A percentile compares a stretch with the other conserved stretches of the same genome.
phyloP scores from a whole-genome alignment of 805 yeast genomes.

The Hanseniaspora occidentalis region DNA sequence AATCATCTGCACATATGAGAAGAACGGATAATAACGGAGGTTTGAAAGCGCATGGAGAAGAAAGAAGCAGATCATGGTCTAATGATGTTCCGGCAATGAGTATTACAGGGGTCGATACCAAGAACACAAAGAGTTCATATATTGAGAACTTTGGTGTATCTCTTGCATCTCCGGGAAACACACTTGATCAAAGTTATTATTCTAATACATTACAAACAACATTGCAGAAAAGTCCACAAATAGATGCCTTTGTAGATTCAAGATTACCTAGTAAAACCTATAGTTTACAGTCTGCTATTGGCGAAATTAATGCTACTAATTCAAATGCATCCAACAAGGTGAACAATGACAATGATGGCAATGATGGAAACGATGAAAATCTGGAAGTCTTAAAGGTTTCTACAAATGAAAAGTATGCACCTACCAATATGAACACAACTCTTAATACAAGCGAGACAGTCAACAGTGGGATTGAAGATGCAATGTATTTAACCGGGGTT shows the following conservation, averaged over 20 bases:
- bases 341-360: neutral
- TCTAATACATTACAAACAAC: too few relatives aligned
- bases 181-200: too few relatives aligned
- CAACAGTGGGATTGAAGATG: neutral
- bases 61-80: too few relatives aligned
- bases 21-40: too few relatives aligned
- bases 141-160: too few relatives aligned
- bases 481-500: conserved; percentile 58
- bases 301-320: neutral
- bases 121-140: neutral
- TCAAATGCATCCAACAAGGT: neutral
- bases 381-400: neutral
- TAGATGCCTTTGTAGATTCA: too few relatives aligned
- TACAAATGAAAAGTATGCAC: conserved; percentile 7
- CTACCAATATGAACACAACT: neutral
- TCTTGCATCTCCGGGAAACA: neutral
- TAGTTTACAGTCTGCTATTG: too few relatives aligned
- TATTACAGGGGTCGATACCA: neutral
- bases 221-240: too few relatives aligned
- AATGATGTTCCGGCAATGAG: neutral
- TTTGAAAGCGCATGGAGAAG: too few relatives aligned
- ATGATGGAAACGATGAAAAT: neutral
- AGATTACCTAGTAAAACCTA: too few relatives aligned
- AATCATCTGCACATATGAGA: too few relatives aligned
- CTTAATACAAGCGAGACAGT: too few relatives aligned